phyloP scores from a whole-genome alignment of 352 stramenopile genomes.

The Phytophthora pseudosyringae region DNA sequence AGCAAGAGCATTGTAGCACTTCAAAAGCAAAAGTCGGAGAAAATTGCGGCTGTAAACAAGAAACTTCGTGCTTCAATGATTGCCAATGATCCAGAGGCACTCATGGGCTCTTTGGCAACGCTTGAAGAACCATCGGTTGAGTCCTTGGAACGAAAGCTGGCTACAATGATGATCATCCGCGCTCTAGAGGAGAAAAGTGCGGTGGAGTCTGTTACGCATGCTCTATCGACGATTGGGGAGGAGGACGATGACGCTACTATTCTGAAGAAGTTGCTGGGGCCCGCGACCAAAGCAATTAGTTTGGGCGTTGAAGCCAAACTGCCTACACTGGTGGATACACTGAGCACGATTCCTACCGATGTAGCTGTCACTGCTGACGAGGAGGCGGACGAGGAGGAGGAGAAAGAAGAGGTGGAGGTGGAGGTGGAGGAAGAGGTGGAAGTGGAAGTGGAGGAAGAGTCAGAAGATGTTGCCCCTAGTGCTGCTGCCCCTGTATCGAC shows the following conservation, averaged over 20 bases:
- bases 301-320: slow-evolving; percentile 68
- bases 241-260: slow-evolving; percentile 31
- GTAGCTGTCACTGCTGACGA: slow-evolving; percentile 11
- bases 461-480: slow-evolving; percentile 4
- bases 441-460: slow-evolving; percentile 3
- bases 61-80: slow-evolving; percentile 69
- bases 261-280: slow-evolving; percentile 39
- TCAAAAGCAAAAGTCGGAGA: slow-evolving; percentile 46
- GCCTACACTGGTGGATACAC: slow-evolving; percentile 42
- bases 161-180: slow-evolving; percentile 85
- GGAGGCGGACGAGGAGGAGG: slow-evolving; percentile 32
- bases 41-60: slow-evolving; percentile 50
- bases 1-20: slow-evolving; percentile 44
- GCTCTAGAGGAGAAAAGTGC: slow-evolving; percentile 77
- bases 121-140: slow-evolving; percentile 70
- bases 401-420: slow-evolving; percentile 19
- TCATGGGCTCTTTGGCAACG: slow-evolving; percentile 74
- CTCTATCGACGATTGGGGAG: slow-evolving; percentile 35
- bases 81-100: slow-evolving; percentile 63
- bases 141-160: slow-evolving; percentile 76
- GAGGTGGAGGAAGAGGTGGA: slow-evolving; percentile 17
- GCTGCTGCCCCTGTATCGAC: slow-evolving; percentile 15
- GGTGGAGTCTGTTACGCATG: slow-evolving; percentile 55
- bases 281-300: slow-evolving; percentile 58
- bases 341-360: slow-evolving; percentile 29